Evolutionary conservation across 2,329 filamentous ascomycete species (phyloP).

Genomic region (Pseudogymnoascus sp.): DNA sequence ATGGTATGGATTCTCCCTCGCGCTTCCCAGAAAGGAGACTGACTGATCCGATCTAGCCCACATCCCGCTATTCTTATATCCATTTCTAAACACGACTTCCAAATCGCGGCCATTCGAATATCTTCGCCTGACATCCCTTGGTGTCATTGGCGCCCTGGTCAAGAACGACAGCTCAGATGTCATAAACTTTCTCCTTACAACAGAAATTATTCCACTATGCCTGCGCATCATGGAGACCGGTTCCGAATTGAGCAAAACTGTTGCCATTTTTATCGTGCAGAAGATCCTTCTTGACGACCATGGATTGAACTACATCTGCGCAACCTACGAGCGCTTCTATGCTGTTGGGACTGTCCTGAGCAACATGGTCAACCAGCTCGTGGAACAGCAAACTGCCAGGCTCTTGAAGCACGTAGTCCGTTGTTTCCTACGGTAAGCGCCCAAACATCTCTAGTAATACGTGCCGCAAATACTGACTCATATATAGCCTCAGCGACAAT

Average conservation of each 20-base stretch:
- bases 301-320: conserved; percentile 94
- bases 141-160: conserved; percentile 91
- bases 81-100: conserved; percentile 96
- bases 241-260: conserved; percentile 95
- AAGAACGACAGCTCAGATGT: conserved; percentile 99
- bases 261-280: conserved; percentile 98
- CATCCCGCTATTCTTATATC: conserved; percentile 94
- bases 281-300: conserved; percentile 97
- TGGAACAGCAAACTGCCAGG: conserved; percentile 93
- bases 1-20: conserved; percentile 49
- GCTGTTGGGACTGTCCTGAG: conserved; percentile 94
- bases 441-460: background rate
- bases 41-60: conserved; percentile 54
- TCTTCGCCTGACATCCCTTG: conserved; percentile 85
- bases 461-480: conserved; percentile 17
- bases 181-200: conserved; percentile 97
- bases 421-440: conserved; percentile 78
- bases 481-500: conserved; percentile 80
- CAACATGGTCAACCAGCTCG: conserved; percentile 97
- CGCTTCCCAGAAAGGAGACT: background rate
- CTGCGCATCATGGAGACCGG: conserved; percentile 99
- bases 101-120: conserved; percentile 98
- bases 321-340: conserved; percentile 97
- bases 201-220: conserved; percentile 95
- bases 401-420: conserved; percentile 95